Percentiles rank a stretch among this genome's conserved stretches.
Conservation (phyloP, 345 rosid genomes). For the Heritiera littoralis region DNA sequence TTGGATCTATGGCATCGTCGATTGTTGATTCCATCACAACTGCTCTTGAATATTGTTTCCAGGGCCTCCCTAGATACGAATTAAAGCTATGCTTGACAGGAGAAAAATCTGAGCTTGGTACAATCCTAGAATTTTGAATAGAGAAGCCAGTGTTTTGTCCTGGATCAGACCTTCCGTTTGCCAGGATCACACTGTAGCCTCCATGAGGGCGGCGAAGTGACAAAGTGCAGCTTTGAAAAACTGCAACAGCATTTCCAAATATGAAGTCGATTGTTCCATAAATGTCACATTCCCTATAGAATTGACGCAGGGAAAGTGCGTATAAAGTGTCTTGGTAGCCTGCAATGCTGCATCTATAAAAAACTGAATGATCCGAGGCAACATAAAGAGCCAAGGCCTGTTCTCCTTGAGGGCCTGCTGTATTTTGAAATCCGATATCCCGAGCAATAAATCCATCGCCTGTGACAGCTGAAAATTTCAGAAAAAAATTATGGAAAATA, state of each 20-base stretch:
- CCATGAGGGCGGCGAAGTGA: constrained; percentile 42
- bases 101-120: constrained; percentile 36
- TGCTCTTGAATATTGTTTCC: constrained; percentile 71
- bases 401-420: constrained; percentile 65
- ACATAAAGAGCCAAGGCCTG: constrained; percentile 72
- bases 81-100: constrained; percentile 31
- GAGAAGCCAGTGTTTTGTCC: constrained; percentile 80
- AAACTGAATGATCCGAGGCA: constrained; percentile 63
- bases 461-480: constrained; percentile 47
- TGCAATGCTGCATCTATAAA: constrained; percentile 68
- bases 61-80: constrained; percentile 77
- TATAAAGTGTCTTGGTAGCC: constrained; percentile 87
- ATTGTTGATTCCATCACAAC: constrained; percentile 69
- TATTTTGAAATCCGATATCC: constrained; percentile 77
- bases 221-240: constrained; percentile 68
- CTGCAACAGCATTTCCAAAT: constrained; percentile 82
- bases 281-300: constrained; percentile 80
- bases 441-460: constrained; percentile 79
- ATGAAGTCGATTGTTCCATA: constrained; percentile 77
- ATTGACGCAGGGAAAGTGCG: constrained; percentile 68
- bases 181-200: constrained; percentile 49
- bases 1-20: constrained; percentile 44
- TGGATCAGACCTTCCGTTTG: constrained; percentile 62
- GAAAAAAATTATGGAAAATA: background rate
- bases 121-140: constrained; percentile 55